A percentile compares a stretch with the other conserved stretches of the same genome.
These are phyloP conservation scores for Cryptococcus sp. DNA, from an alignment of 1,284 basidiomycete species.

Conservation along the genomic window DNA sequence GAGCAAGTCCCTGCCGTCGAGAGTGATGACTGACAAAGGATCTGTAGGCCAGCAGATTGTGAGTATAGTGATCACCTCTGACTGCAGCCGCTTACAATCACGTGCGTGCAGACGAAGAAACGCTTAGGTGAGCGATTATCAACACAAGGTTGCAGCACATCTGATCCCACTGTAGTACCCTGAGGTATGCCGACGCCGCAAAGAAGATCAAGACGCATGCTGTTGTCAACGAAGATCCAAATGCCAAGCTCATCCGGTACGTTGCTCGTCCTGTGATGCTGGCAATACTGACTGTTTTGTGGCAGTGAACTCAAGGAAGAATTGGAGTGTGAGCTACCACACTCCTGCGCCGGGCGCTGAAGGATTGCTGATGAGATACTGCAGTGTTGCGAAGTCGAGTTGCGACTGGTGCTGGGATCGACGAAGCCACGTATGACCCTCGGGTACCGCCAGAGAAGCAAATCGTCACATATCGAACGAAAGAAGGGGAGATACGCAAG, in stretches of 20 bases:
- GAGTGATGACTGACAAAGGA: slow-evolving; percentile 2
- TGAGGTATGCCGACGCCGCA: slow-evolving; percentile 91
- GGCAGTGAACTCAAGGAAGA: slow-evolving; percentile 98
- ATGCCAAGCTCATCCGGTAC: slow-evolving; percentile 82
- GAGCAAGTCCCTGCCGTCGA: slow-evolving; percentile 13
- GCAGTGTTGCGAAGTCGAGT: slow-evolving; percentile 42
- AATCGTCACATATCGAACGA: slow-evolving; percentile 90
- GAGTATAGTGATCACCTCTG: slow-evolving; percentile 7
- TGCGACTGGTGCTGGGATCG: slow-evolving; percentile 58
- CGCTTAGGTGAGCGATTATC: slow-evolving; percentile 63
- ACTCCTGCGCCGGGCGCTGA: neutral
- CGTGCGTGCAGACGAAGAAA: slow-evolving; percentile 73
- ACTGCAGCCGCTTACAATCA: neutral
- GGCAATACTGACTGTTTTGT: slow-evolving; percentile 65
- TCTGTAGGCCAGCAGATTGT: slow-evolving; percentile 69
- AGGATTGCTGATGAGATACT: neutral
- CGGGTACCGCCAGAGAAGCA: slow-evolving; percentile 90
- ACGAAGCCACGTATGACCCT: slow-evolving; percentile 81
- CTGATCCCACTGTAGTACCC: slow-evolving; percentile 29
- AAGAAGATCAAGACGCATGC: slow-evolving; percentile 99
- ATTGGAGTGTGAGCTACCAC: slow-evolving; percentile 68
- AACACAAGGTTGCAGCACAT: slow-evolving; percentile 55
- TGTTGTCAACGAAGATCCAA: slow-evolving; percentile 97
- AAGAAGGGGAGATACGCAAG: slow-evolving; percentile 89
- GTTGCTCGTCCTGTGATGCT: slow-evolving; percentile 1